Evolutionary conservation across 202 grass and related monocot genomes (phyloP), one percentile per base, ranked within the genome.

Genomic region (Dendrocalamus latiflorus): DNA sequence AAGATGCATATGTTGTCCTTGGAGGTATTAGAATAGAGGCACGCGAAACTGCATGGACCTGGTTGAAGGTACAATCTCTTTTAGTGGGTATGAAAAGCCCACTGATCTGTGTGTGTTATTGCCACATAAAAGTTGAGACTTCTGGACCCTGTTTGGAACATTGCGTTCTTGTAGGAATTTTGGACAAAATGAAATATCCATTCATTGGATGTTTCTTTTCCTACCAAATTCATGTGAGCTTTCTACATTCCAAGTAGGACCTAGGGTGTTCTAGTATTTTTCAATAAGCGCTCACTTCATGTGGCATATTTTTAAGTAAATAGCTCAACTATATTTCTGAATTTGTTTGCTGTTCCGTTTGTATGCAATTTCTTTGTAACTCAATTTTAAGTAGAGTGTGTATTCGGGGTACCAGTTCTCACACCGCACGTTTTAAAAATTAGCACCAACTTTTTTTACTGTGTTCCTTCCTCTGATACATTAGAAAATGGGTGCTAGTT

Each of bases 41-140:
- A 76, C 91, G 89, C 39, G 89, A 94, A 85, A 87, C 74, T 47
- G 83, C 85, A 60, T 97, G 94, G 94, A 37, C 56, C 82, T 97
- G 94, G 91, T 82, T 97, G 67, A 92, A 97, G 91, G 94, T 94
- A 84, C 56, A 81, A 50, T 71, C 22, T 72, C 12, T n/a, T n/a
- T 74, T 58, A 77, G 6, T 25, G 9, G 4, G 36, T 38, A 42
- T 14, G 2, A 9, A 69, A 74, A 61, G 6, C n/a, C 37, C 1
- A n/a, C 9, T 71, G 33, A 47, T 81, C 49, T n/a, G n/a, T 76
- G 3, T 64, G 16, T 16, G 5, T 37, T 57, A 24, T 58, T 34
- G 17, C 57, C 50, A 77, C 34, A 63, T 72, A 57, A 6, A 65
- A 83, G 24, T 24, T 48, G 24, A 43, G 17, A 61, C 44, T 59